Base-by-base conservation (phyloP, 2,329 filamentous ascomycete species). In the Botrytis porri region DNA sequence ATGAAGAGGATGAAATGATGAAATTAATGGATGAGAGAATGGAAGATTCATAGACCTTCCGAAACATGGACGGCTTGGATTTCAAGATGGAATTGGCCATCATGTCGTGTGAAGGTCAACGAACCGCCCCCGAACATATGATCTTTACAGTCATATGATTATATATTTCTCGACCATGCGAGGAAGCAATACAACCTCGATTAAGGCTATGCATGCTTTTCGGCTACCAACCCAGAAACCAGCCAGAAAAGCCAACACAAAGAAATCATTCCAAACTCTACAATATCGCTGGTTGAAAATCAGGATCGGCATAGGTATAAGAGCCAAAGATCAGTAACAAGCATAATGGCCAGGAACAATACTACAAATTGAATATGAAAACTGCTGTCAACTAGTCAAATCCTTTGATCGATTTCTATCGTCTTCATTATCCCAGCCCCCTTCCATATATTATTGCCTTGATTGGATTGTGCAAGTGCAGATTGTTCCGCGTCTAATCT, bases 21-120 rank as follows among this genome's bases (percentile, higher is more conserved):
- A 77, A 75, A 39, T 65, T 66, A 10, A 74, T 81, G 70, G 79
- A 79, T 72, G 77, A 76, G 45, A 80, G 77, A 45, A 74, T 77
- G 73, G 71, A 65, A 43, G 71, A 67, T 61, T 39, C 43, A 8
- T 73, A 59, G 54, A 67, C 35, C 29, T 10, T 62, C 12, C 22
- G 18, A 32, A 32, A 43, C 14, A 6, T 22, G 35, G 48, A 29
- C 18, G 60, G 35, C 14, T 39, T 62, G 59, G 22, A 62, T 4
- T 10, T 18, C 12, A 62, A 32, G 51, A 29, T 20, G 37, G 18
- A 32, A 16, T 14, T 25, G 18, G 14, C 14, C 8, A 43, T 41
- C 10, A 14, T 16, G 4, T 10, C 25, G 9, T 22, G 37, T 20
- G 25, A 20, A 67, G 54, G 18, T 35, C 25, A 25, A 48, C 8